phyloP scores from a whole-genome alignment of 208 protist genomes.

The Leishmania tropica region DNA sequence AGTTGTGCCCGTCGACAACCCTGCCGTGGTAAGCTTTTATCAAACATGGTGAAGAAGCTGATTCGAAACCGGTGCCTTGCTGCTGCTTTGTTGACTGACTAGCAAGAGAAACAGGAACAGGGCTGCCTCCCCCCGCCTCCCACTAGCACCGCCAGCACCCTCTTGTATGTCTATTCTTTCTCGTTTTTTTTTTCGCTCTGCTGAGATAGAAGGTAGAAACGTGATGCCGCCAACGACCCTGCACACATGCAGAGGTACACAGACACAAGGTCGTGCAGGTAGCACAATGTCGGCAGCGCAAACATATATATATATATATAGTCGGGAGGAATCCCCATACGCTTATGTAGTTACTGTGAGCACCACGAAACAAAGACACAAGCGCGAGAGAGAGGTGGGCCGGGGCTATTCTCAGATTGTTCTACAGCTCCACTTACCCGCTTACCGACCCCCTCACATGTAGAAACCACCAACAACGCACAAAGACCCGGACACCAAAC shows the following conservation, averaged over 20 bases:
- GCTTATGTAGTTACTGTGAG: constrained; percentile 11
- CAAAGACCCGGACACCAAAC: background rate
- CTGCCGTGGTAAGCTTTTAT: background rate
- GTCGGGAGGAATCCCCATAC: background rate
- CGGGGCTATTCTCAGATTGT: background rate
- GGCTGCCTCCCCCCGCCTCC: background rate
- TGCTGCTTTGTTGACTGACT: background rate
- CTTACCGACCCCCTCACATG: background rate
- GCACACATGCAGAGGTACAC: background rate
- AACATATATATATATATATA: background rate
- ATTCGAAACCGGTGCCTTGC: background rate
- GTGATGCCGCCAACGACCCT: background rate
- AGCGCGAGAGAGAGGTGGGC: background rate
- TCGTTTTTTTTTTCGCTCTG: background rate
- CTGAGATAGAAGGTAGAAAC: background rate
- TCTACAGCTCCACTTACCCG: background rate
- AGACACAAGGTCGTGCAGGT: background rate
- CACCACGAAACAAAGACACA: constrained; percentile 4
- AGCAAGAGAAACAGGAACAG: background rate
- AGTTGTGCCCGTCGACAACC: background rate
- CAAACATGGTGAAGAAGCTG: background rate
- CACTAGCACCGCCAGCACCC: background rate
- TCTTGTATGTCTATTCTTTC: background rate
- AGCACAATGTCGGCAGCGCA: background rate
- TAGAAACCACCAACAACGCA: background rate